phyloP scores from a whole-genome alignment of 2,329 filamentous ascomycete species.

The Penicillium sumatraense region DNA sequence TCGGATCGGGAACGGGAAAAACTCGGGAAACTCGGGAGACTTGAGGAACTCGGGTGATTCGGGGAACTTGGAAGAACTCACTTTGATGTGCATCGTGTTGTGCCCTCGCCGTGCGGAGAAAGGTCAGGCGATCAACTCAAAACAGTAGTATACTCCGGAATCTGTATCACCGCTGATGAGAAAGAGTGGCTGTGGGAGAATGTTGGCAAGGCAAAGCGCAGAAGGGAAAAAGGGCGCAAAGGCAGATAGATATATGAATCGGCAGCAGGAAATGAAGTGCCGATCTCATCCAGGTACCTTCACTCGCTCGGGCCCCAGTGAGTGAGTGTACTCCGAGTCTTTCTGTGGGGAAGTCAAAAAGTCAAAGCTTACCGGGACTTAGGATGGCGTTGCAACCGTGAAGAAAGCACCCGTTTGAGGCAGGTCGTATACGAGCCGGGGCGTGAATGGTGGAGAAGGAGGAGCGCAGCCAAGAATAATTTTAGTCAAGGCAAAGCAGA shows the following conservation, averaged over 20 bases:
- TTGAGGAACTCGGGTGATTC: no score
- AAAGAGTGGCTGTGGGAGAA: background rate
- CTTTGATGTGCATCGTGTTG: constrained; percentile 26
- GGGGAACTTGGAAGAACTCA: constrained; percentile 11
- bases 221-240: background rate
- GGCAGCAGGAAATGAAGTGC: constrained; percentile 1
- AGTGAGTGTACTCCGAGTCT: no score
- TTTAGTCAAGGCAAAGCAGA: background rate
- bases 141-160: background rate
- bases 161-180: background rate
- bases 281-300: background rate
- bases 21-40: no score
- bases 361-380: background rate
- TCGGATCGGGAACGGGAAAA: background rate
- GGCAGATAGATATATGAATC: background rate
- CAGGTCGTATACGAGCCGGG: background rate
- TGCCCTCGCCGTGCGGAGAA: background rate
- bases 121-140: background rate
- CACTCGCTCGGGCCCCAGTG: background rate
- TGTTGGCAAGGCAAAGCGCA: background rate
- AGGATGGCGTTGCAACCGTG: background rate
- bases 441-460: constrained; percentile 1
- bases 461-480: background rate
- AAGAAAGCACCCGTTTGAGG: background rate
- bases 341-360: background rate